Conservation (phyloP, 768 basidiomycete genomes). For the Amanita inopinata region DNA sequence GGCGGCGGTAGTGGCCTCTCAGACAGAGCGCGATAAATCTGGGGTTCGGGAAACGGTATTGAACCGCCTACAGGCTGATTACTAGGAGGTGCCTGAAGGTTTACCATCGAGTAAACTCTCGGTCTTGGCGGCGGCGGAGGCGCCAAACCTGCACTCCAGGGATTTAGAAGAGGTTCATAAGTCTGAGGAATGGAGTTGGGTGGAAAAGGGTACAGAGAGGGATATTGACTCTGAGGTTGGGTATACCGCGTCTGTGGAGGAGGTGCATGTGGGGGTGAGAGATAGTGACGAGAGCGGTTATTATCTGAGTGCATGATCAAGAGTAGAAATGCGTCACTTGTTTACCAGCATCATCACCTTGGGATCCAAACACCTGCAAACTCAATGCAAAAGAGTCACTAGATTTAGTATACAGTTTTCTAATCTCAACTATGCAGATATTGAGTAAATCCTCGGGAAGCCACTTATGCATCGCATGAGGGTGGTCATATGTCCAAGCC, state of each 20-base stretch:
- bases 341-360: too few relatives aligned
- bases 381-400: too few relatives aligned
- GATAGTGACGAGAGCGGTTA: not conserved
- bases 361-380: too few relatives aligned
- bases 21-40: constrained; percentile 38
- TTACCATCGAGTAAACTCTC: not conserved
- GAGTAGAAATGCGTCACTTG: too few relatives aligned
- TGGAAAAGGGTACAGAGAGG: not conserved
- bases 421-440: too few relatives aligned
- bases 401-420: too few relatives aligned
- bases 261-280: not conserved
- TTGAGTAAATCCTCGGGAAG: too few relatives aligned
- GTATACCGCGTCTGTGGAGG: not conserved
- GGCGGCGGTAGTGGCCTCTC: constrained; percentile 20
- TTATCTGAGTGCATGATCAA: not conserved
- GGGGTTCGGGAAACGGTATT: constrained; percentile 43
- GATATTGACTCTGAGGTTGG: not conserved
- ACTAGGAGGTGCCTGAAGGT: not conserved
- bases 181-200: too few relatives aligned
- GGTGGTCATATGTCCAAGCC: too few relatives aligned
- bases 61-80: not conserved
- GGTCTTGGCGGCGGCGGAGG: not conserved
- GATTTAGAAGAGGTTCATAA: not conserved
- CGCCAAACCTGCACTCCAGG: not conserved
- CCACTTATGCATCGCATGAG: too few relatives aligned